Base-by-base conservation (phyloP, 129 eudicot species). In the Lactuca saligna region DNA sequence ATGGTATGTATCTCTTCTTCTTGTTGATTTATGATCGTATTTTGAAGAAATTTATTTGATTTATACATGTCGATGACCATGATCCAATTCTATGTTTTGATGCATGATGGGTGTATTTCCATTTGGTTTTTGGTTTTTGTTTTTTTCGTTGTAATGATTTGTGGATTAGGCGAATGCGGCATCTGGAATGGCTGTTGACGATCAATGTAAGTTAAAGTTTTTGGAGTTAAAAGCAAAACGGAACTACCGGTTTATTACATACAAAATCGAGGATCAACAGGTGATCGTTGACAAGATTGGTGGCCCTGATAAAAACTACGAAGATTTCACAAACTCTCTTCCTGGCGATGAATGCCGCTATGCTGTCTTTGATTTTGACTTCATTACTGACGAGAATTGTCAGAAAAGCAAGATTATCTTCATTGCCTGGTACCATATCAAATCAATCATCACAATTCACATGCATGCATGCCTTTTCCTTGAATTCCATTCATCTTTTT, bases 341-440 rank as follows among this genome's bases (percentile, higher is more conserved):
- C 97, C 97, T 17, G 50, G 76, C 14, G 81, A 90, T 59, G 97
- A 90, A 73, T 90, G 97, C 34, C 97, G 97, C 65, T 90, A 90
- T 66, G 95, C 97, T 6, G 97, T 90, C 65, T 90, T 54, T 53
- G 95, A 90, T 57, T 85, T 90, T 64, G 97, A 90, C 68, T 90
- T 90, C 76, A 87, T 78, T 37, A 87, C 97, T 3, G 78, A 87
- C 6, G 97, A 90, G 66, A 90, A 90, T 61, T 77, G 83, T 82
- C 95, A 90, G 81, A 90, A 90, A 74, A 90, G 95, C 95, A 90
- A 90, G 88, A 90, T 90, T 49, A 81, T 86, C 85, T 90, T 90
- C 70, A 79, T 90, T 54, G 97, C 97, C 48, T 90, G 97, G 97
- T 90, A 82, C 17, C 42, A 13, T 71, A 13, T 25, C 29, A 25